Conservation (phyloP, 495 filamentous ascomycete species). For the Penicillium robsamsonii region DNA sequence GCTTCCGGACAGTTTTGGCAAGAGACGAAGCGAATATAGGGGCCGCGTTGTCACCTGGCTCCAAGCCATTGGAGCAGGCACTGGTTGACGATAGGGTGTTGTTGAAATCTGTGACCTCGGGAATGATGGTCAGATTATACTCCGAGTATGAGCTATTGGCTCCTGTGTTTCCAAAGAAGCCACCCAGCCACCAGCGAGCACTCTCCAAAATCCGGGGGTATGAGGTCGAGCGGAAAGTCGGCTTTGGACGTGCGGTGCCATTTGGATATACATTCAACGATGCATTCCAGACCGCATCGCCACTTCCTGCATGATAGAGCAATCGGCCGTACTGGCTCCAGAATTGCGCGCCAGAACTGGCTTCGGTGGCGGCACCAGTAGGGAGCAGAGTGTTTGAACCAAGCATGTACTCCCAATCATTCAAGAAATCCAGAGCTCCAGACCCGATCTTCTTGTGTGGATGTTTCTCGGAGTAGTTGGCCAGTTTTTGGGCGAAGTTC, state of each 20-base stretch:
- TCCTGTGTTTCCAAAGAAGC: slow-evolving; percentile 38
- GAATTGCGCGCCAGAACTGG: slow-evolving; percentile 46
- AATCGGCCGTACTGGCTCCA: slow-evolving; percentile 55
- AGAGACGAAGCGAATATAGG: slow-evolving; percentile 19
- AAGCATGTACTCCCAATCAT: slow-evolving; percentile 50
- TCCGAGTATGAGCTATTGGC: slow-evolving; percentile 36
- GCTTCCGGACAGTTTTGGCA: slow-evolving; percentile 19
- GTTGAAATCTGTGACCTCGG: slow-evolving; percentile 47
- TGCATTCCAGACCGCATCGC: slow-evolving; percentile 42
- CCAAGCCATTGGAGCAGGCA: slow-evolving; percentile 22
- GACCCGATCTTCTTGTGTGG: slow-evolving; percentile 31
- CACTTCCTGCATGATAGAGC: slow-evolving; percentile 45
- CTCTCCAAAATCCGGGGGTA: slow-evolving; percentile 52
- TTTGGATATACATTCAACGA: slow-evolving; percentile 44
- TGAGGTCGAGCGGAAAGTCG: slow-evolving; percentile 48
- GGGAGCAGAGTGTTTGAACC: slow-evolving; percentile 42
- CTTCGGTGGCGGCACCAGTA: slow-evolving; percentile 51
- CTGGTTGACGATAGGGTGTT: slow-evolving; percentile 50
- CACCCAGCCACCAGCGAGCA: slow-evolving; percentile 38
- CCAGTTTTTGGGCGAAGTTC: slow-evolving; percentile 44
- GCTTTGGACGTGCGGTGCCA: slow-evolving; percentile 44
- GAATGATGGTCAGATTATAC: slow-evolving; percentile 47
- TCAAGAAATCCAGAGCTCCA: slow-evolving; percentile 50
- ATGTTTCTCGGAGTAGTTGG: slow-evolving; percentile 42
- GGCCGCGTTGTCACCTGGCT: slow-evolving; percentile 17